Evolutionary conservation across 2,329 filamentous ascomycete genomes (phyloP).

Genomic region (Hypoxylon sp.): DNA sequence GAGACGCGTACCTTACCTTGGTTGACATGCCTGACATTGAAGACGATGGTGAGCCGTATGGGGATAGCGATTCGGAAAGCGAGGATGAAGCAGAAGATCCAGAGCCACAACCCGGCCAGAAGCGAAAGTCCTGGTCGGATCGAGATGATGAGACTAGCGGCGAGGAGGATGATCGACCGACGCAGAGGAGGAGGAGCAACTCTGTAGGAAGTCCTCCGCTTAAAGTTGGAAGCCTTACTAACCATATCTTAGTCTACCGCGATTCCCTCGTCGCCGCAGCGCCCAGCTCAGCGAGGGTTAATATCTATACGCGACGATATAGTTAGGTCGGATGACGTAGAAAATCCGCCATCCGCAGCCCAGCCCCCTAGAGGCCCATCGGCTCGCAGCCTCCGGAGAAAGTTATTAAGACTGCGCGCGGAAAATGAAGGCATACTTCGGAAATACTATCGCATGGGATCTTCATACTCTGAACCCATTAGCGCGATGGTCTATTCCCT

Average conservation of each 20-base stretch:
- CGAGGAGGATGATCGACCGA: constrained; percentile 81
- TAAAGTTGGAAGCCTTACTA: constrained; percentile 52
- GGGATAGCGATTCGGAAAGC: constrained; percentile 69
- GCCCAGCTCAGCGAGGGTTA: constrained; percentile 72
- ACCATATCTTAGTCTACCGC: constrained; percentile 69
- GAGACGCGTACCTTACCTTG: constrained; percentile 86
- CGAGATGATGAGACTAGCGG: constrained; percentile 77
- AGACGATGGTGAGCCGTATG: constrained; percentile 76
- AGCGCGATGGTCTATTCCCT: constrained; percentile 95
- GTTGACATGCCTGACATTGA: constrained; percentile 92
- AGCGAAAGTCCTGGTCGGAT: constrained; percentile 85
- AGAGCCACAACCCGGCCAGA: constrained; percentile 68
- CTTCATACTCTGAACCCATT: constrained; percentile 94
- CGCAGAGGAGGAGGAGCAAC: constrained; percentile 87
- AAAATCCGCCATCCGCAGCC: constrained; percentile 70
- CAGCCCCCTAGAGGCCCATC: constrained; percentile 75
- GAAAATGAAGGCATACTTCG: constrained; percentile 84
- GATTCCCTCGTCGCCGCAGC: constrained; percentile 74
- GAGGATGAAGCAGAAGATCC: constrained; percentile 70
- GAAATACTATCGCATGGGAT: constrained; percentile 87
- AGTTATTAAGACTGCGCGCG: constrained; percentile 79
- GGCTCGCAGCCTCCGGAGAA: constrained; percentile 77
- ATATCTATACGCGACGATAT: constrained; percentile 66
- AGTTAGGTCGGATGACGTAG: constrained; percentile 64
- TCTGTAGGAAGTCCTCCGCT: constrained; percentile 70